Percentiles rank a stretch among this genome's conserved stretches.
These are phyloP conservation scores for Conringia planisiliqua DNA, from an alignment of 345 rosid species.

Conservation along the genomic window DNA sequence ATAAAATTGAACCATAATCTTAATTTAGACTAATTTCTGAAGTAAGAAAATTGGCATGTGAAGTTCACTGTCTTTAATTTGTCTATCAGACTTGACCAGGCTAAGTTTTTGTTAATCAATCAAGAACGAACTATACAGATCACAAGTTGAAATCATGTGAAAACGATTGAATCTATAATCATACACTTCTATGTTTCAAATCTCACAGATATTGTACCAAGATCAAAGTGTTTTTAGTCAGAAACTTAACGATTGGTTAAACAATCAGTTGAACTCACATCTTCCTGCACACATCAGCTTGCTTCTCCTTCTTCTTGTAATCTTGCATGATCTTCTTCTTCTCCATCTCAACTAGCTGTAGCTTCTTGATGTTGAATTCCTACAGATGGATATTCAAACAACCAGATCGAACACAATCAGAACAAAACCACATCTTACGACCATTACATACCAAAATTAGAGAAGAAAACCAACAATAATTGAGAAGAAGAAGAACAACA, in stretches of 20 bases:
- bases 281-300: conserved; percentile 91
- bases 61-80: background rate
- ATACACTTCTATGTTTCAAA: background rate
- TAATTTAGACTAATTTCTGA: background rate
- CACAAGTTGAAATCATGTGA: background rate
- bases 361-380: conserved; percentile 99
- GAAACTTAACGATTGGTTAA: conserved; percentile 5
- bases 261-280: conserved; percentile 46
- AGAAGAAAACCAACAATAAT: no score
- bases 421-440: background rate
- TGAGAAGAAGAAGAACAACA: background rate
- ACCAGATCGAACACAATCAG: background rate
- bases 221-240: background rate
- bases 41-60: background rate
- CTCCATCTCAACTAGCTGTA: conserved; percentile 94
- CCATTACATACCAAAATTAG: background rate
- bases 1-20: no score
- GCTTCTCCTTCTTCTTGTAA: conserved; percentile 98
- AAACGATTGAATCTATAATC: background rate
- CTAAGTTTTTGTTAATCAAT: background rate
- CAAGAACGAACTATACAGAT: background rate
- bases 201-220: background rate
- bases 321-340: conserved; percentile 99
- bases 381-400: conserved; percentile 17
- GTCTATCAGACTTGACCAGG: background rate